A percentile compares a stretch with the other conserved stretches of the same genome.
Evolutionary conservation across 2,329 filamentous ascomycete genomes (phyloP).

Genomic region (Macrophomina pseudophaseolina): DNA sequence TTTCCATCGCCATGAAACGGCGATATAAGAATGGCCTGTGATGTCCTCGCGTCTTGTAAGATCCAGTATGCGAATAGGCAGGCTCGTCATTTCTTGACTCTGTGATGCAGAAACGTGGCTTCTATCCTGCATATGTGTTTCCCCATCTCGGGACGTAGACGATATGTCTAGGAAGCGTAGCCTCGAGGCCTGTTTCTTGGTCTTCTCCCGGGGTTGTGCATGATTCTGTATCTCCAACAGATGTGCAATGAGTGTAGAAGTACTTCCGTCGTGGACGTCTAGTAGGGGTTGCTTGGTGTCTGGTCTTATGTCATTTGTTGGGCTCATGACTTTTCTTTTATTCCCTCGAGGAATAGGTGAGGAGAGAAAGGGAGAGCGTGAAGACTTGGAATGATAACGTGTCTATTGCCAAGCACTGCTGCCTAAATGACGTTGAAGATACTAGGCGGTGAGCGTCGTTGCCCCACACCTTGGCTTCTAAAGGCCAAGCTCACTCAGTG

Average conservation of each 20-base stretch:
- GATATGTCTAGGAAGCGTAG: conserved; percentile 33
- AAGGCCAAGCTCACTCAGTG: too few relatives aligned
- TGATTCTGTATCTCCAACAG: conserved; percentile 30
- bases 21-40: conserved; percentile 29
- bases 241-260: conserved; percentile 28
- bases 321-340: background rate
- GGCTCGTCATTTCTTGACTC: background rate
- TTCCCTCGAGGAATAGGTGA: background rate
- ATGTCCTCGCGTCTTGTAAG: conserved; percentile 24
- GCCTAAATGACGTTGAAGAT: conserved; percentile 3
- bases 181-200: conserved; percentile 28
- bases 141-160: conserved; percentile 23
- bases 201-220: conserved; percentile 25
- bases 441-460: conserved; percentile 21
- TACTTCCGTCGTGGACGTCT: conserved; percentile 31
- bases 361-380: background rate
- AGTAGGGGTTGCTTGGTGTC: conserved; percentile 2
- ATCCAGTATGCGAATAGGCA: conserved; percentile 16
- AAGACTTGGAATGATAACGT: background rate
- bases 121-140: background rate
- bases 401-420: background rate
- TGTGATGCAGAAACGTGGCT: background rate
- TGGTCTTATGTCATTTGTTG: background rate
- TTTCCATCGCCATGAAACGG: conserved; percentile 33
- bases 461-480: too few relatives aligned